Evolutionary conservation across 2,329 filamentous ascomycete genomes (phyloP).

Genomic region (Fonsecaea pedrosoi): DNA sequence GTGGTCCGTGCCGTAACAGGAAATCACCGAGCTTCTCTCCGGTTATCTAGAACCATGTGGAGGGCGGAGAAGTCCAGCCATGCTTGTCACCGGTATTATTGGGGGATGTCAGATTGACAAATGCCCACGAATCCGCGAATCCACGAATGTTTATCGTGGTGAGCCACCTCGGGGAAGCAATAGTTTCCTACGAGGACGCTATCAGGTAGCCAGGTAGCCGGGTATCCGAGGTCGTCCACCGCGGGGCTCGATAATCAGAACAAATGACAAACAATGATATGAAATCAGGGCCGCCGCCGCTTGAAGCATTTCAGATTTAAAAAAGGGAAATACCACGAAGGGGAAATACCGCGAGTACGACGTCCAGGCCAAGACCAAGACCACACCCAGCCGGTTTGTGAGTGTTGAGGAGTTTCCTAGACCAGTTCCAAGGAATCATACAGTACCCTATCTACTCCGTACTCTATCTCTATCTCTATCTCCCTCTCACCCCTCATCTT

Average conservation of each 20-base stretch:
- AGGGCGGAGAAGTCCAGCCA: constrained; percentile 1
- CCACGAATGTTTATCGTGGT: not conserved
- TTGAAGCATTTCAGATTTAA: not conserved
- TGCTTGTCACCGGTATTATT: not conserved
- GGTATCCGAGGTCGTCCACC: not conserved
- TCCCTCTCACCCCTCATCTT: not conserved
- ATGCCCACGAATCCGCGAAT: not conserved
- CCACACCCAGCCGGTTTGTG: not conserved
- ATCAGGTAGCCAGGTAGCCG: not conserved
- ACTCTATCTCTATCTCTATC: not conserved
- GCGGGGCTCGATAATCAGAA: not conserved
- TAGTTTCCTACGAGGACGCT: not conserved
- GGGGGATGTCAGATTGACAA: not conserved
- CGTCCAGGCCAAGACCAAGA: not conserved
- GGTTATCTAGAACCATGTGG: not conserved
- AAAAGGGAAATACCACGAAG: not conserved
- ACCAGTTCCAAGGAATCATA: not conserved
- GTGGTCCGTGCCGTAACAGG: not conserved
- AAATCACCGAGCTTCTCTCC: not conserved
- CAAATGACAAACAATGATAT: not conserved
- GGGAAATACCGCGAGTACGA: not conserved
- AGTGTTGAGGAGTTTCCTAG: not conserved
- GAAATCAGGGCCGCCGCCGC: not conserved
- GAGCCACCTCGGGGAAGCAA: not conserved
- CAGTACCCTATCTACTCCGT: not conserved